phyloP scores from a whole-genome alignment of 495 filamentous ascomycete genomes.

The Neurospora sublineolata region DNA sequence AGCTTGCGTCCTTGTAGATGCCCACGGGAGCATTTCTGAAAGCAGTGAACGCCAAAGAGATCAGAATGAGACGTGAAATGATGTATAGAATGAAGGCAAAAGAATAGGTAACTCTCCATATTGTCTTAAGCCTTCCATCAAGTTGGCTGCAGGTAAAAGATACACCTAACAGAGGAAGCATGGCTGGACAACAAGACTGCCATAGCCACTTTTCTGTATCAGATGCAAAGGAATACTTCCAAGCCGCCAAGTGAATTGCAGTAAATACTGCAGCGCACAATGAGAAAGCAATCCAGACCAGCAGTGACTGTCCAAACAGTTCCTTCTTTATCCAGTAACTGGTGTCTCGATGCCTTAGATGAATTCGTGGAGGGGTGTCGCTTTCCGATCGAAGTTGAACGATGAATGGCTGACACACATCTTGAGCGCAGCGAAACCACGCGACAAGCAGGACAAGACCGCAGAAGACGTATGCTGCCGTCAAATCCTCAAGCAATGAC shows the following conservation, averaged over 20 bases:
- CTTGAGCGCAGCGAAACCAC: background rate
- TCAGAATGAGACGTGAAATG: background rate
- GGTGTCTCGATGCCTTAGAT: too few species aligned
- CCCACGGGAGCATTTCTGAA: background rate
- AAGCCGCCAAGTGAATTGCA: background rate
- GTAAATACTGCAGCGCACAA: background rate
- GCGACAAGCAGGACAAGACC: background rate
- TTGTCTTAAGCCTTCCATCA: too few species aligned
- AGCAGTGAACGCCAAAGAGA: background rate
- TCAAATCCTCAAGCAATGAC: background rate
- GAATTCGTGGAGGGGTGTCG: too few species aligned
- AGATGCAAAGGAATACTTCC: background rate
- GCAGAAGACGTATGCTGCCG: background rate
- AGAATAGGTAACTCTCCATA: too few species aligned
- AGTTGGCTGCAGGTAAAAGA: background rate
- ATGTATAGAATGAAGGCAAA: background rate
- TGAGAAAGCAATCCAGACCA: background rate
- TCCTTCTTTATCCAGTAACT: too few species aligned
- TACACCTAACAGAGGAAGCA: background rate
- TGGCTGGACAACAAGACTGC: background rate
- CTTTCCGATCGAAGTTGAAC: too few species aligned
- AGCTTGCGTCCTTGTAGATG: background rate
- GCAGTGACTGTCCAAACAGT: background rate
- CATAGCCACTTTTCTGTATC: background rate
- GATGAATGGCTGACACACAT: background rate